These are phyloP conservation scores for Furcasterigmium sp. DNA, from an alignment of 2,329 filamentous ascomycete genomes.

Conservation along the genomic window DNA sequence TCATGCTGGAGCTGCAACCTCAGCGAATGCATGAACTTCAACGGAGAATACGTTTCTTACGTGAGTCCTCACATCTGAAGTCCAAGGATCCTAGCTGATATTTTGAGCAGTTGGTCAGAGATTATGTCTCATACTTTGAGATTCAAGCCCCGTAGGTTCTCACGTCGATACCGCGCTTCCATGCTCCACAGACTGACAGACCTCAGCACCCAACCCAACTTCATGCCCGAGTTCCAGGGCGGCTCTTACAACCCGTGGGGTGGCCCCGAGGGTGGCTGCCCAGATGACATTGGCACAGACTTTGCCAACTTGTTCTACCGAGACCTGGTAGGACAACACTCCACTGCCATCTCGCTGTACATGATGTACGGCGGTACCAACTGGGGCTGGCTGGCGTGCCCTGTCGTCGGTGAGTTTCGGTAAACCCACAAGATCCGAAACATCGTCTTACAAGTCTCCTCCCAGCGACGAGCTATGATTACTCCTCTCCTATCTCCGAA, in stretches of 20 bases:
- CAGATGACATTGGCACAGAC: slow-evolving; percentile 47
- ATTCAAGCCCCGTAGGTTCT: slow-evolving; percentile 22
- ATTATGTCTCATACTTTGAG: slow-evolving; percentile 19
- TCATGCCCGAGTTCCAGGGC: slow-evolving; percentile 56
- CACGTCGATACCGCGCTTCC: not conserved
- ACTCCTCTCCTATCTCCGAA: slow-evolving; percentile 56
- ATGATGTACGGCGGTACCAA: slow-evolving; percentile 63
- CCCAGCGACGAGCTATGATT: slow-evolving; percentile 56
- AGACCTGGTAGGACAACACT: slow-evolving; percentile 53
- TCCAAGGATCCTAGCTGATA: not conserved
- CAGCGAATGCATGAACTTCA: slow-evolving; percentile 53
- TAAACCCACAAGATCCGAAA: slow-evolving; percentile 54
- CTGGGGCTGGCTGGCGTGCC: slow-evolving; percentile 54
- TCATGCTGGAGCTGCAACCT: slow-evolving; percentile 61
- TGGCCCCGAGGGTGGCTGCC: slow-evolving; percentile 51
- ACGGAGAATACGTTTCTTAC: slow-evolving; percentile 54
- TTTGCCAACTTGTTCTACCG: slow-evolving; percentile 62
- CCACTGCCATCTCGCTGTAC: slow-evolving; percentile 56
- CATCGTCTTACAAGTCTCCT: slow-evolving; percentile 49
- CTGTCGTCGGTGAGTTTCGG: slow-evolving; percentile 34
- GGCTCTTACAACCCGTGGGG: slow-evolving; percentile 59
- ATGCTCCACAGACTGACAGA: not conserved
- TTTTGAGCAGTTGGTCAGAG: slow-evolving; percentile 8
- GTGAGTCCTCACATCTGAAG: slow-evolving; percentile 19
- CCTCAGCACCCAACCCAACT: slow-evolving; percentile 37